Evolutionary conservation across 225 moss, liverwort and hornwort genomes (phyloP).

Genomic region (Polytrichum formosum): DNA sequence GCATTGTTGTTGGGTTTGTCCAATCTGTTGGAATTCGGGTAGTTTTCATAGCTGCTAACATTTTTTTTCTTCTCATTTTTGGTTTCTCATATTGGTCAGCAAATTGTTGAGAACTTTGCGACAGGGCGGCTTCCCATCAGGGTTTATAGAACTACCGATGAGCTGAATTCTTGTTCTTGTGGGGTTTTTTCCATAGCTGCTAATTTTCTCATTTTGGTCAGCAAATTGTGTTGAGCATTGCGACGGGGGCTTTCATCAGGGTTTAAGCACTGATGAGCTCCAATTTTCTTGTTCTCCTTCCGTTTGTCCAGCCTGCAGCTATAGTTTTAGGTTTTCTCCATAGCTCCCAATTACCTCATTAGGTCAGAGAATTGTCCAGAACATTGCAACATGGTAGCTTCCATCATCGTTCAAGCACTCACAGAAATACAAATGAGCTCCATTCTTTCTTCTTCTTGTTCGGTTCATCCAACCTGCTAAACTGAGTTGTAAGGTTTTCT

Average conservation of each 20-base stretch:
- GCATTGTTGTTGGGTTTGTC: not conserved
- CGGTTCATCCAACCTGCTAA: not conserved
- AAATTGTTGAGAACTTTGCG: too few relatives aligned
- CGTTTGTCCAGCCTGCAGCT: too few relatives aligned
- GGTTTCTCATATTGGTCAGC: too few relatives aligned
- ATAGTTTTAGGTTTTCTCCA: too few relatives aligned
- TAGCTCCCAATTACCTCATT: not conserved
- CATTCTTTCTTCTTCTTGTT: not conserved
- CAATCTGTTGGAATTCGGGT: not conserved
- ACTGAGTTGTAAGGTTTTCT: not conserved
- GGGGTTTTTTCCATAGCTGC: not conserved
- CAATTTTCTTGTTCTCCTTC: too few relatives aligned
- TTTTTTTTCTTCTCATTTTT: too few relatives aligned
- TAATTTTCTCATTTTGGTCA: too few relatives aligned
- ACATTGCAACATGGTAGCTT: not conserved
- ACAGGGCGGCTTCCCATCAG: too few relatives aligned
- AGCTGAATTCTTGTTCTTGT: not conserved
- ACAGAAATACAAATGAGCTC: not conserved
- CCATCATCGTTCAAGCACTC: not conserved
- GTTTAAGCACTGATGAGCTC: too few relatives aligned
- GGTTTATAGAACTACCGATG: too few relatives aligned
- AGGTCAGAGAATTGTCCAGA: not conserved
- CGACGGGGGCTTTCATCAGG: not conserved
- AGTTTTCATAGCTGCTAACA: not conserved
- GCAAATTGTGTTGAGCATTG: not conserved